Conservation (phyloP, 192 early-diverging fungal genomes). For the Haplosporangium gracile region DNA sequence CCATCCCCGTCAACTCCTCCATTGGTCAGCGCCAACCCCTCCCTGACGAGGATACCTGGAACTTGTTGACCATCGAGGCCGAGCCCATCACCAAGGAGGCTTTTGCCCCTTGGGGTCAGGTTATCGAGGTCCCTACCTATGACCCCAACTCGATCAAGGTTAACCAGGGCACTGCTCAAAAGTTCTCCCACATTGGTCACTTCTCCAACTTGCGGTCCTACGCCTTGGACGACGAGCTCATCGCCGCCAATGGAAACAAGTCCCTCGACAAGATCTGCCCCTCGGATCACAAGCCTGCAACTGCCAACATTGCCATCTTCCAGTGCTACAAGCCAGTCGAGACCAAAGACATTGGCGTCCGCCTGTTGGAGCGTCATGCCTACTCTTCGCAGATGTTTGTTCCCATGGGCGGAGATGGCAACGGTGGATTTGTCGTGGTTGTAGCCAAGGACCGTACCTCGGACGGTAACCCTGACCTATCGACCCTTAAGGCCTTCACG, state of each 20-base stretch:
- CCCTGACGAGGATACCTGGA: constrained; percentile 25
- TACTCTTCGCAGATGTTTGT: constrained; percentile 90
- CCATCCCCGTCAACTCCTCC: background rate
- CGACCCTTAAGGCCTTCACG: constrained; percentile 81
- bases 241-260: constrained; percentile 38
- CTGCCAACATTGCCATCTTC: constrained; percentile 82
- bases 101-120: constrained; percentile 81
- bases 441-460: constrained; percentile 78
- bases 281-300: constrained; percentile 21
- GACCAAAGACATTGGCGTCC: constrained; percentile 68
- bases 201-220: constrained; percentile 67
- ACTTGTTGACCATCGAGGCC: constrained; percentile 61
- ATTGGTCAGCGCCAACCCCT: constrained; percentile 26
- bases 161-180: constrained; percentile 84
- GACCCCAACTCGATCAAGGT: constrained; percentile 49
- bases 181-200: constrained; percentile 74
- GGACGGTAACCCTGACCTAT: constrained; percentile 79
- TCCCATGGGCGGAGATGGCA: constrained; percentile 72
- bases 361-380: constrained; percentile 86
- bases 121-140: constrained; percentile 66
- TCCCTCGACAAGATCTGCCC: constrained; percentile 15
- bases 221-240: constrained; percentile 33
- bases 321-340: constrained; percentile 62
- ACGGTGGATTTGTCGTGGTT: constrained; percentile 79
- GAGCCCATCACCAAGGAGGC: constrained; percentile 75